Percentiles rank a stretch among this genome's conserved stretches.
Conservation (phyloP, 768 basidiomycete species). For the Boletus subparvulus region DNA sequence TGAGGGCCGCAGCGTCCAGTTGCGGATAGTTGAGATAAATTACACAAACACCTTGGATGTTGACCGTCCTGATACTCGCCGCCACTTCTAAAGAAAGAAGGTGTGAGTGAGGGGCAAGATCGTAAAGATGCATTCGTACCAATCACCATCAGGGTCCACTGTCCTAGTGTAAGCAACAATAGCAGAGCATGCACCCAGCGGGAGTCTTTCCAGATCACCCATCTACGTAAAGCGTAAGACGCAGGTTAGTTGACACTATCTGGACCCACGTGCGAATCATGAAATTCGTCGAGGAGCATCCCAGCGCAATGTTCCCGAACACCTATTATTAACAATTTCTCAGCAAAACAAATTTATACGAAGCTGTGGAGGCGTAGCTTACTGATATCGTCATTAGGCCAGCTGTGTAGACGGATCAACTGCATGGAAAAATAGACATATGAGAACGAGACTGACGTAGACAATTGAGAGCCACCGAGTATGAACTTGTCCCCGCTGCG, state of each 20-base stretch:
- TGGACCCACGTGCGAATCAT: constrained; percentile 25
- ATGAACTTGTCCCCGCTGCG: not conserved
- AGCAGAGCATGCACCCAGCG: constrained; percentile 12
- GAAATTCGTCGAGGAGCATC: constrained; percentile 23
- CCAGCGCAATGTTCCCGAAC: constrained; percentile 4
- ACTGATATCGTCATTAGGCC: not conserved
- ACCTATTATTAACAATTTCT: constrained; percentile 2
- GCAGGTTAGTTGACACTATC: not conserved
- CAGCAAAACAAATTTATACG: not conserved
- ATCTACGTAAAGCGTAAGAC: constrained; percentile 11
- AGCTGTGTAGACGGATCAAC: constrained; percentile 9
- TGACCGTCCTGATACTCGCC: not conserved
- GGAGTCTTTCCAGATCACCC: constrained; percentile 25
- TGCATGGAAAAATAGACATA: not conserved
- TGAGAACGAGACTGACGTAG: constrained; percentile 14
- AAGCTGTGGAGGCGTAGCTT: not conserved
- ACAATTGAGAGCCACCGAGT: not conserved
- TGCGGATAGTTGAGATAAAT: not conserved
- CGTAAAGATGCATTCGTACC: constrained; percentile 2
- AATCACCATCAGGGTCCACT: constrained; percentile 14
- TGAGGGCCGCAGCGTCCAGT: not conserved
- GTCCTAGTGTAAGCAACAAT: constrained; percentile 13
- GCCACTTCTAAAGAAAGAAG: constrained; percentile 5
- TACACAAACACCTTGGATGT: not conserved
- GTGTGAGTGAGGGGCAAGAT: not conserved